These are phyloP conservation scores for Phytophthora palmivora DNA, from an alignment of 352 stramenopile genomes.

Conservation along the genomic window DNA sequence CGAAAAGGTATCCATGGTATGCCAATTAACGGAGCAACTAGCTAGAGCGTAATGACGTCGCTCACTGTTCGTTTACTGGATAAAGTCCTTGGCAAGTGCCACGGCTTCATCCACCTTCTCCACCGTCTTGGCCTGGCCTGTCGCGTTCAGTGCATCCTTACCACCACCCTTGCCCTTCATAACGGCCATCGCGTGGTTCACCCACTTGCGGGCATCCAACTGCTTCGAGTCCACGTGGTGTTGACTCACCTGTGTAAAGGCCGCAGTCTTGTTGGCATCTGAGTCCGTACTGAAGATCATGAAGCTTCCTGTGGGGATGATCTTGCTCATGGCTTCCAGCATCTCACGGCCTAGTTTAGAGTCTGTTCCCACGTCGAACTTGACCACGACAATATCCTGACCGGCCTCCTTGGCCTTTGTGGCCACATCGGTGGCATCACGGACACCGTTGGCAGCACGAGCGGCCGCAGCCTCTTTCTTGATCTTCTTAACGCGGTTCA, in stretches of 20 bases:
- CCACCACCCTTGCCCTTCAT: constrained; percentile 96
- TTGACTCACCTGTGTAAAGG: constrained; percentile 93
- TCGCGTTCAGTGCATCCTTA: constrained; percentile 87
- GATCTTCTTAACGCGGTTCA: constrained; percentile 84
- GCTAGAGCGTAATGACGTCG: constrained; percentile 31
- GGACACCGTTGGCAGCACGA: constrained; percentile 76
- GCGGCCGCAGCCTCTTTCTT: constrained; percentile 77
- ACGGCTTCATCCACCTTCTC: constrained; percentile 77
- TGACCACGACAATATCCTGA: constrained; percentile 85
- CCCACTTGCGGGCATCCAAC: constrained; percentile 94
- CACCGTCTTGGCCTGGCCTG: constrained; percentile 81
- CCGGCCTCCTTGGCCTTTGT: constrained; percentile 65
- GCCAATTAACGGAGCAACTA: background rate
- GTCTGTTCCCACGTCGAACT: constrained; percentile 94
- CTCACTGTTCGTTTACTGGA: constrained; percentile 45
- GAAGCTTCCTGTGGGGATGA: constrained; percentile 88
- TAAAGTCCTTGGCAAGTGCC: constrained; percentile 67
- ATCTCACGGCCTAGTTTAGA: constrained; percentile 96
- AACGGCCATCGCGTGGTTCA: constrained; percentile 90
- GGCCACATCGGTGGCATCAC: constrained; percentile 58
- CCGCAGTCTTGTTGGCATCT: constrained; percentile 93
- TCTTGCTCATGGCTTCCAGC: constrained; percentile 89
- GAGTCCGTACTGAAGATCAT: constrained; percentile 94
- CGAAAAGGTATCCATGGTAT: constrained; percentile 15
- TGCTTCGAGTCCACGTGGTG: constrained; percentile 70